Evolutionary conservation across 495 filamentous ascomycete genomes (phyloP), one percentile per base, ranked within the genome.

Genomic region (Xylaria longipes): DNA sequence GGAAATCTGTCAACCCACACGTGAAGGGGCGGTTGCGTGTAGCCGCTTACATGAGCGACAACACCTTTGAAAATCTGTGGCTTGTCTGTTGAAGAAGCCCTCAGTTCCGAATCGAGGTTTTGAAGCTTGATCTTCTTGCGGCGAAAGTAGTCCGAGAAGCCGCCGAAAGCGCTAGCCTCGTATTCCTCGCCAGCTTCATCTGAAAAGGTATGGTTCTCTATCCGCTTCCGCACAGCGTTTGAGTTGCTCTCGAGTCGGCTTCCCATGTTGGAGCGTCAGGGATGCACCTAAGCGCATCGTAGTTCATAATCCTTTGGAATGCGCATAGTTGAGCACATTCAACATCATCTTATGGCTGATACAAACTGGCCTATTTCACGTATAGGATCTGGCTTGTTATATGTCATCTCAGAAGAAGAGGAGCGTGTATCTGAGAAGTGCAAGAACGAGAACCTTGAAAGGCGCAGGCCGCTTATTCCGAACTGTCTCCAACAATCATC

Each of bases 81-180:
- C 67, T 91, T 93, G 72, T 91, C 91, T 0, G 76, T 70, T 9
- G 90, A 87, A 1, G 89, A 84, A 46, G 82, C 81, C 69, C 94
- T 91, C 25, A 97, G 82, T 73, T 97, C 89, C 5, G 89, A 89
- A 79, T 98, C 95, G 62, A 94, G 89, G 73, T 98, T 98, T 79
- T 98, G 96, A 6, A 99, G 85, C 75, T 99, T 99, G 76, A 95
- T 89, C 81, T 97, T 97, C 82, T 99, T 99, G 65, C 94, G 89
- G 52, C 94, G 89, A 77, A 97, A 94, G 77, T 98, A 99, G 72
- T 97, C 94, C 22, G 86, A 81, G 76, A 97, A 94, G 3, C 94
- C 95, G 7, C 94, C 94, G 77, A 97, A 98, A 64, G 86, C 89
- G 46, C 94, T 97, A 1, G 85, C 88, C 69, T 90, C 91, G 82